Conservation (phyloP, 805 yeast species). For the Yamadazyma paraphyllophila region DNA sequence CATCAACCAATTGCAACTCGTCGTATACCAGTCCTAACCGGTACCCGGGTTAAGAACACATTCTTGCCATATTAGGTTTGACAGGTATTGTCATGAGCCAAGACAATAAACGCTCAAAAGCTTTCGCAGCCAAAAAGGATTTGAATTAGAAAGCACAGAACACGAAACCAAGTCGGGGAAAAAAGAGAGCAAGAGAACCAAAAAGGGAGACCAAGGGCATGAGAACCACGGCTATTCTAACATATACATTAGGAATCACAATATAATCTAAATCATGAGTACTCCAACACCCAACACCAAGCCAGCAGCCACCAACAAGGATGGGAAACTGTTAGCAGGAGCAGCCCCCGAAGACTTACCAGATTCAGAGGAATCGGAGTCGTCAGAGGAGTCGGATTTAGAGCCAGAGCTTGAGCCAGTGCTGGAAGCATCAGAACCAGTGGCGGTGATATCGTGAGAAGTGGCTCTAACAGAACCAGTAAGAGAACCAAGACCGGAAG, state of each 20-base stretch:
- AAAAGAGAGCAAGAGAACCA: too few species aligned
- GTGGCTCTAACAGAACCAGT: conserved; percentile 28
- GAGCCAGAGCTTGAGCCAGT: conserved; percentile 14
- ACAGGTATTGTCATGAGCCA: not conserved
- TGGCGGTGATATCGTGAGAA: conserved; percentile 20
- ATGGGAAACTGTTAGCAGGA: conserved; percentile 4
- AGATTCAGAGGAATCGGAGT: conserved; percentile 5
- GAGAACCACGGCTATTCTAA: too few species aligned
- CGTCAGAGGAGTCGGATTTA: conserved; percentile 15
- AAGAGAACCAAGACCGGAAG: conserved; percentile 63
- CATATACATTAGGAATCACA: not conserved
- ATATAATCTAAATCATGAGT: conserved; percentile 10
- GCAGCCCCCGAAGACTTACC: conserved; percentile 12
- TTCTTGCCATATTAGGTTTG: not conserved
- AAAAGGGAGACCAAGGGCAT: too few species aligned
- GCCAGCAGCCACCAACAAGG: conserved; percentile 14
- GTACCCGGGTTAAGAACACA: too few species aligned
- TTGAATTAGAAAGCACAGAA: too few species aligned
- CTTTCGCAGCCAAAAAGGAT: not conserved
- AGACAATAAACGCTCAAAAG: not conserved
- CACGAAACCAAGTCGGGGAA: too few species aligned
- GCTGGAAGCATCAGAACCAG: conserved; percentile 20
- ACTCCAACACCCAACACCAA: conserved; percentile 14
- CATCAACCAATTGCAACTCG: too few species aligned
- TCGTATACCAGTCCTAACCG: too few species aligned